phyloP scores from a whole-genome alignment of 2,329 filamentous ascomycete genomes.

The Colletotrichum noveboracense region DNA sequence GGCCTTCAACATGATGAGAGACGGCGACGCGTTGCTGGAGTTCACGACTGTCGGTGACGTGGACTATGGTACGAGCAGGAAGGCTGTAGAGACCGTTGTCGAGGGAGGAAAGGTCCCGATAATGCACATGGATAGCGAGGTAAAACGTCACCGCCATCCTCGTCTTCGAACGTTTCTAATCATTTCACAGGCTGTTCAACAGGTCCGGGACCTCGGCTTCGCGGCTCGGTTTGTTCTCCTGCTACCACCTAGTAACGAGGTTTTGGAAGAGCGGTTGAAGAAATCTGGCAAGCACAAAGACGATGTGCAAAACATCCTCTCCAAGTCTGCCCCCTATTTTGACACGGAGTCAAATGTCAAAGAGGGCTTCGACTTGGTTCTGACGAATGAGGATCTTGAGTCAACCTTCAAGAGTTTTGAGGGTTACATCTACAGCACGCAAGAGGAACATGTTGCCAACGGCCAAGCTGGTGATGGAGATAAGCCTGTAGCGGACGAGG shows the following conservation, averaged over 20 bases:
- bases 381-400: conserved; percentile 20
- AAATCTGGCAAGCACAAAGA: conserved; percentile 28
- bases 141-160: conserved; percentile 35
- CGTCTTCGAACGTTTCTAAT: not conserved
- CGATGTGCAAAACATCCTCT: conserved; percentile 27
- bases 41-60: conserved; percentile 54
- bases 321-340: conserved; percentile 25
- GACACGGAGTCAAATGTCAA: conserved; percentile 25
- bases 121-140: conserved; percentile 57
- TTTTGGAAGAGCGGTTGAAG: conserved; percentile 31
- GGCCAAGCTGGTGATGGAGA: not conserved
- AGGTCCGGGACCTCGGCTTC: conserved; percentile 62
- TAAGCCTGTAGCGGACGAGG: not conserved
- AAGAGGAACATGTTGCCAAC: not conserved
- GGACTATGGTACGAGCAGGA: conserved; percentile 62
- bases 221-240: conserved; percentile 61
- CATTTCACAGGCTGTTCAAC: conserved; percentile 53
- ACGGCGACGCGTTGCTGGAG: conserved; percentile 65
- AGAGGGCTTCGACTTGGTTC: conserved; percentile 17
- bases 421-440: conserved; percentile 1
- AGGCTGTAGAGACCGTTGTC: conserved; percentile 54
- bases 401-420: conserved; percentile 8
- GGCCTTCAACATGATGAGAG: conserved; percentile 62
- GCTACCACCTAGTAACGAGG: conserved; percentile 40
- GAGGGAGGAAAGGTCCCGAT: conserved; percentile 65